Evolutionary conservation across 2,329 filamentous ascomycete species (phyloP), one percentile per base, ranked within the genome.

Genomic region (Thermothelomyces thermophilus): DNA sequence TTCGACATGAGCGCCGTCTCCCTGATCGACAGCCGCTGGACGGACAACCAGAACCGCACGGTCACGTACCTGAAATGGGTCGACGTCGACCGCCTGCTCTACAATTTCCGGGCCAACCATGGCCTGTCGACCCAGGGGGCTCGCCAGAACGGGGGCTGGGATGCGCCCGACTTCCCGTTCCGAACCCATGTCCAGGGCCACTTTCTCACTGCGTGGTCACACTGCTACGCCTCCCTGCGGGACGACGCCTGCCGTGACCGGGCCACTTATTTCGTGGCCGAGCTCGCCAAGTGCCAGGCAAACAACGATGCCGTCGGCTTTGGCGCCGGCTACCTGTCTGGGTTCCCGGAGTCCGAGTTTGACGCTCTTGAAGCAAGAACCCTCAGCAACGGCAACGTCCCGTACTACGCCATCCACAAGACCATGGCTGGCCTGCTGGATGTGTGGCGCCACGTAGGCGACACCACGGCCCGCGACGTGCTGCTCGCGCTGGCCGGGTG

Each of bases 401-500:
- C 74, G 0, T 78, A 76, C 60, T 78, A 78, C 51, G 69, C 70
- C 19, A 65, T 77, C n/a, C 75, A 78, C 62, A 78, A 77, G 63
- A 75, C 71, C 1, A 68, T 77, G 58, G 70, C 72, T 1, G 74
- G 74, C 0, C 64, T 77, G 10, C 67, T 77, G 1, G 75, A 78
- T 40, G 71, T 73, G 3, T 77, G 73, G 66, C 67, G 69, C 5
- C 62, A 67, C 16, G 62, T 73, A 10, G 72, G 70, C 2, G 69
- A 74, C 55, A 56, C 61, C 0, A 69, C 62, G 3, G 71, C 74
- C 5, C 64, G 65, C 5, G 64, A 69, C 2, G 73, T 74, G 0
- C 61, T 77, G 13, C 62, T 76, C 2, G 61, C 60, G 0, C 52
- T 77, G 11, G 72, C 72, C 0, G 63, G 62, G 0, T 77, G 75